A percentile compares a stretch with the other conserved stretches of the same genome.
Conservation (phyloP, 441 rosid genomes). For the Erysimum pusillum region DNA sequence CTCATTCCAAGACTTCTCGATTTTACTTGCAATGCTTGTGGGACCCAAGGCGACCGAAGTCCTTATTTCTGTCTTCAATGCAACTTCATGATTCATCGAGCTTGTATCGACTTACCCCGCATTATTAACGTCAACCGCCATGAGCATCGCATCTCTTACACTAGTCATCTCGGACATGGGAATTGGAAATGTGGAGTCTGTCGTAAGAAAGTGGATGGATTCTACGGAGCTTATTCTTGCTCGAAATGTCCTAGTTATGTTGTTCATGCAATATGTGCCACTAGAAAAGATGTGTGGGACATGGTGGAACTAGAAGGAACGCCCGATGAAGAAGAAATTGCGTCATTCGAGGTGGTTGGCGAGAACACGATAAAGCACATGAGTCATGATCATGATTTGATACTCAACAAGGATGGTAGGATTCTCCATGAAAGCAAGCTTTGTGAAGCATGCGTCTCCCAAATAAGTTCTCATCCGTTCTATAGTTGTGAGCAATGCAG, state of each 20-base stretch:
- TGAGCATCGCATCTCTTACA: neutral
- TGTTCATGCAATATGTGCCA: conserved; percentile 29
- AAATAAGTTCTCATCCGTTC: neutral
- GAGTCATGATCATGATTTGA: conserved; percentile 21
- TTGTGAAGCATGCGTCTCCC: conserved; percentile 15
- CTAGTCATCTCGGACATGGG: neutral
- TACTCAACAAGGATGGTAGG: neutral
- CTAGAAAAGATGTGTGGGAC: neutral
- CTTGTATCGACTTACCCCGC: neutral
- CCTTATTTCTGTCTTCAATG: neutral
- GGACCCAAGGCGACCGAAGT: conserved; percentile 4
- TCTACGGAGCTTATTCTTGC: conserved; percentile 19
- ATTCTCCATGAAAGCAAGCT: neutral
- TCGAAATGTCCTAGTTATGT: conserved; percentile 3
- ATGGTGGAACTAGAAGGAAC: neutral
- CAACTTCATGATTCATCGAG: conserved; percentile 1
- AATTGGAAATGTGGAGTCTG: conserved; percentile 1
- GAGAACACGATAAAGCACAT: conserved; percentile 11
- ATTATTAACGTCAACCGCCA: neutral
- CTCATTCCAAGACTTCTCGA: neutral
- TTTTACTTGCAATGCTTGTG: conserved; percentile 48
- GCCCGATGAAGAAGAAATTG: neutral
- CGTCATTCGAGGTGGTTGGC: neutral
- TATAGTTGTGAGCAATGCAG: conserved; percentile 22
- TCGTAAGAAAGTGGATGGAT: neutral